A percentile compares a stretch with the other conserved stretches of the same genome.
Conservation (phyloP, 2,329 filamentous ascomycete genomes). For the Calonectria hawksworthii region DNA sequence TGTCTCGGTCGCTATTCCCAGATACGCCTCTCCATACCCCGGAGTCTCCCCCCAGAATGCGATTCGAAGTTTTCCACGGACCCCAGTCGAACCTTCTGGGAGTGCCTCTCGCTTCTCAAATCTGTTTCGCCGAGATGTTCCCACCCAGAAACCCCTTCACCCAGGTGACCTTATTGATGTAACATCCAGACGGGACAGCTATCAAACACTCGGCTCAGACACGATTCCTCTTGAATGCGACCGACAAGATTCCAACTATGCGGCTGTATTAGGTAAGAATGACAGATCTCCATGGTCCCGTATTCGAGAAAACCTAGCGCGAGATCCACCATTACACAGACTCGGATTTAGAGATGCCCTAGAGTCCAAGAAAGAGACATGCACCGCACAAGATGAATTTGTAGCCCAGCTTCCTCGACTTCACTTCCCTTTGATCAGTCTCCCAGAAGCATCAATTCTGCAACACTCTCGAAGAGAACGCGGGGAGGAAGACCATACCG, state of each 20-base stretch:
- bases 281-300: slow-evolving; percentile 43
- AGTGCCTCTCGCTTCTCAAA: slow-evolving; percentile 45
- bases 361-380: slow-evolving; percentile 23
- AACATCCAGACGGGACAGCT: slow-evolving; percentile 45
- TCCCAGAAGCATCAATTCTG: slow-evolving; percentile 53
- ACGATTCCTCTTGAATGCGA: slow-evolving; percentile 1
- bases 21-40: slow-evolving; percentile 23
- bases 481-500: slow-evolving; percentile 56
- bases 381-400: slow-evolving; percentile 42
- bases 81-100: slow-evolving; percentile 39
- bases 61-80: slow-evolving; percentile 36
- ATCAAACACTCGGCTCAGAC: slow-evolving; percentile 50
- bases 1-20: slow-evolving; percentile 39
- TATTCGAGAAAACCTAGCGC: slow-evolving; percentile 41
- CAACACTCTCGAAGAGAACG: slow-evolving; percentile 50
- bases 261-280: neutral
- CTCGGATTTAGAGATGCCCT: slow-evolving; percentile 27
- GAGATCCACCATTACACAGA: slow-evolving; percentile 41
- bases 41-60: slow-evolving; percentile 40
- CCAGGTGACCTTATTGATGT: slow-evolving; percentile 39
- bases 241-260: neutral
- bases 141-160: slow-evolving; percentile 7
- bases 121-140: slow-evolving; percentile 40
- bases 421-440: slow-evolving; percentile 54
- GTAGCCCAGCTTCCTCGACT: slow-evolving; percentile 45